A percentile compares a stretch with the other conserved stretches of the same genome.
phyloP scores from a whole-genome alignment of 1,284 basidiomycete species.

The Fistulina hepatica region DNA sequence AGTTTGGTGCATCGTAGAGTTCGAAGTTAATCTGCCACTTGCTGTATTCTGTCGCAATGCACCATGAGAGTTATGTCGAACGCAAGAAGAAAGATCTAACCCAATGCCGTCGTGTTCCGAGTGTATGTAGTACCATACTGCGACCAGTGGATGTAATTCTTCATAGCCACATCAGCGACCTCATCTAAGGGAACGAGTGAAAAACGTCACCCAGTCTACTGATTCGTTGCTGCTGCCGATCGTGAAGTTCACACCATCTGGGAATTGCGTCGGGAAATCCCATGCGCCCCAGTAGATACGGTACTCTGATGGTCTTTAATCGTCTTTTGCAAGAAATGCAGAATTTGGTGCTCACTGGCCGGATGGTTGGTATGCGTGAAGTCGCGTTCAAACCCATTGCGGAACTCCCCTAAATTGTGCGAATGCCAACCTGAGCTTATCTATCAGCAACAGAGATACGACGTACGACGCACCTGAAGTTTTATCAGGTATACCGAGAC shows the following conservation, averaged over 20 bases:
- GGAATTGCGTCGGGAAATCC: slow-evolving; percentile 22
- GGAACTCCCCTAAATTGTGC: no score
- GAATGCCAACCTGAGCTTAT: no score
- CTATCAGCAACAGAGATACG: no score
- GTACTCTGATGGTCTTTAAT: slow-evolving; percentile 15
- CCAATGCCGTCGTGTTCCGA: background rate
- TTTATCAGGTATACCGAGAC: slow-evolving; percentile 21
- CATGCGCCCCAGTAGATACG: slow-evolving; percentile 23
- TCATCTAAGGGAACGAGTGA: background rate
- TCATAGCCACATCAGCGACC: background rate
- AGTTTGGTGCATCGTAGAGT: slow-evolving; percentile 9
- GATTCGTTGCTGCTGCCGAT: slow-evolving; percentile 18
- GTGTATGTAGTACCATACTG: slow-evolving; percentile 13
- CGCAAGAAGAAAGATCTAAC: background rate
- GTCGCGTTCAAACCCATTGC: slow-evolving; percentile 14
- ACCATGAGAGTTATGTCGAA: background rate
- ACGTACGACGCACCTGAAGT: no score
- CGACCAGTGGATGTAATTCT: slow-evolving; percentile 23
- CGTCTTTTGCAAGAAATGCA: background rate
- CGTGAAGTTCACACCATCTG: slow-evolving; percentile 21
- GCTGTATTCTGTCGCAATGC: slow-evolving; percentile 12
- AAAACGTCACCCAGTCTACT: slow-evolving; percentile 14
- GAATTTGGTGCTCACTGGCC: slow-evolving; percentile 10
- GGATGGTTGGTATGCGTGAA: slow-evolving; percentile 17
- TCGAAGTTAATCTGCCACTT: slow-evolving; percentile 22